These are phyloP conservation scores for Melaleuca alternifolia DNA, from an alignment of 345 rosid species.

Conservation along the genomic window DNA sequence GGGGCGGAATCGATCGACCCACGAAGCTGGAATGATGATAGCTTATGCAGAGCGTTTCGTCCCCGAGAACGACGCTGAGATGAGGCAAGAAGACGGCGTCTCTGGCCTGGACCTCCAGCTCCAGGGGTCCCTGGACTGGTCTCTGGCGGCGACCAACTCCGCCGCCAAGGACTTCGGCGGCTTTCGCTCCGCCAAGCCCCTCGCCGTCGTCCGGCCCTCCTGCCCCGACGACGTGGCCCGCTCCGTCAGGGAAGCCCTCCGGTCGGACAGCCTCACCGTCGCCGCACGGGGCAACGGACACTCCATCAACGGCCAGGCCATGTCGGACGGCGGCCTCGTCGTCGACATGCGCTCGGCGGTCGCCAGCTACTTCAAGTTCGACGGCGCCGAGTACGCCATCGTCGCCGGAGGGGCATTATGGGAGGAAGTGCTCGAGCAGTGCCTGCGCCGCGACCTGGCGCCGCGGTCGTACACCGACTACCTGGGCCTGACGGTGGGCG, in stretches of 20 bases:
- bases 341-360: conserved; percentile 67
- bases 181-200: conserved; percentile 38
- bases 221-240: conserved; percentile 60
- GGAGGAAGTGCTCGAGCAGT: conserved; percentile 65
- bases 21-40: conserved; percentile 37
- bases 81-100: conserved; percentile 22
- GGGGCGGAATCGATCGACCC: not conserved
- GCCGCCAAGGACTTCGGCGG: conserved; percentile 87
- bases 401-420: conserved; percentile 96
- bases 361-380: conserved; percentile 25
- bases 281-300: conserved; percentile 98
- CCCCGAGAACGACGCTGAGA: conserved; percentile 63
- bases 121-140: conserved; percentile 16
- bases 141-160: conserved; percentile 6
- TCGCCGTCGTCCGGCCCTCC: conserved; percentile 50
- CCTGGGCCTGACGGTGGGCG: conserved; percentile 77
- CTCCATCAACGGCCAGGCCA: conserved; percentile 95
- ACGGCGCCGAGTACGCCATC: conserved; percentile 26
- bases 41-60: conserved; percentile 60
- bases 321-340: conserved; percentile 75
- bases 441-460: conserved; percentile 50
- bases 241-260: conserved; percentile 36
- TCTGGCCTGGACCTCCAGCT: conserved; percentile 49
- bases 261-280: conserved; percentile 56
- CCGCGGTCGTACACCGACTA: conserved; percentile 97